Evolutionary conservation across 1,284 basidiomycete genomes (phyloP).

Genomic region (Austroboletus niveus): DNA sequence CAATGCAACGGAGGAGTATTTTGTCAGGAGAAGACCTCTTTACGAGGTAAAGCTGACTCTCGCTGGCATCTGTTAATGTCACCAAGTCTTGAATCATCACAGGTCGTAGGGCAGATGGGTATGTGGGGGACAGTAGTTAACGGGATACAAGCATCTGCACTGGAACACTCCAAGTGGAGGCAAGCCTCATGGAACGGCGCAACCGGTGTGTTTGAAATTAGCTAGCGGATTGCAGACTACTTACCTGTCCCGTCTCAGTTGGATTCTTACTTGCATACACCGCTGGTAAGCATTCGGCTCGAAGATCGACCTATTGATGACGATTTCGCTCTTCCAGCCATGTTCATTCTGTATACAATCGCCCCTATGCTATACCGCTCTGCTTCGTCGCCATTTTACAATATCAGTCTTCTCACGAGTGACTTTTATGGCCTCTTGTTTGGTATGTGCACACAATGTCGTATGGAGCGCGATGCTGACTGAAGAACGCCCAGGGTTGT

Average conservation of each 20-base stretch:
- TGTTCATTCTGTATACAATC: conserved; percentile 81
- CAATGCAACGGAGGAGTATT: conserved; percentile 84
- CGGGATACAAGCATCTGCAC: conserved; percentile 69
- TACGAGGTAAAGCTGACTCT: conserved; percentile 55
- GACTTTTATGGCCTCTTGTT: conserved; percentile 86
- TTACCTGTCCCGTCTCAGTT: conserved; percentile 38
- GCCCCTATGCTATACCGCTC: conserved; percentile 83
- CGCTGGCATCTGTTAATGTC: conserved; percentile 1
- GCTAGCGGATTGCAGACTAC: background rate
- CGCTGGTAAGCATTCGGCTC: conserved; percentile 36
- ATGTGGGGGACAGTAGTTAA: conserved; percentile 82
- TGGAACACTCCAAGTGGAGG: conserved; percentile 70
- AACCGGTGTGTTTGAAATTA: conserved; percentile 47
- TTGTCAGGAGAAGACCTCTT: conserved; percentile 75
- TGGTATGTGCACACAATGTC: conserved; percentile 43
- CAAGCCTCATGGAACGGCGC: conserved; percentile 67
- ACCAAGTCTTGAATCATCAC: background rate
- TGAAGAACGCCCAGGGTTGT: conserved; percentile 45
- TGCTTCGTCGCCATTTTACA: conserved; percentile 81
- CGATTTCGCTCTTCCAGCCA: conserved; percentile 43
- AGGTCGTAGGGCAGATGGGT: conserved; percentile 81
- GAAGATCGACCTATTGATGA: background rate
- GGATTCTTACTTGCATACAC: conserved; percentile 78
- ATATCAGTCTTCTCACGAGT: conserved; percentile 76
- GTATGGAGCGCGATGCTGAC: conserved; percentile 9